Base-by-base conservation (phyloP, 1,139 yeast species). In the Suhomyces bokatorum region DNA sequence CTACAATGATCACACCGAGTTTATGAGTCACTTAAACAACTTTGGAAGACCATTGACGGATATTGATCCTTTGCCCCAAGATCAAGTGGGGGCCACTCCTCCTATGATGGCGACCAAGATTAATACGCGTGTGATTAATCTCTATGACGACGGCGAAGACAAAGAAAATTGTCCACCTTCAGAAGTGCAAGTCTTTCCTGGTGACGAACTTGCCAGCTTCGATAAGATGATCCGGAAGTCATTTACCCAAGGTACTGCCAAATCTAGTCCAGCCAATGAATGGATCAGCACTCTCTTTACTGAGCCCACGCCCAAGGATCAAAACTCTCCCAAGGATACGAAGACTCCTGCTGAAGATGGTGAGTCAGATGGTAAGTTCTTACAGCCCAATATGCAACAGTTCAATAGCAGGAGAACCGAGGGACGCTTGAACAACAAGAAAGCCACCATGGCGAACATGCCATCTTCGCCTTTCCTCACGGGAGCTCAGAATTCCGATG, bases 1-100 rank as follows among this genome's bases (percentile, higher is more conserved):
- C 37, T 67, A 67, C 49, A 66, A 63, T 48, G 80, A 73, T 36
- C 55, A 75, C 33, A 70, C 72, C 49, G 81, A 76, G 37, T 69
- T 77, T 56, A 67, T 75, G 59, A 71, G 71, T 50, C 81, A 77
- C 54, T 56, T 77, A 43, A 77, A 75, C 47, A 63, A 67, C 33
- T 74, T 69, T 47, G 79, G 80, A 20, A 81, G 80, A 0, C 83
- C 83, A 8, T 62, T 77, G 49, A 78, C 83, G 3, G 83, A 78
- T 52, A 76, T 78, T 31, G 83, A 78, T 57, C 78, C 78, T 3
- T 59, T 73, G 39, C 77, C 77, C 3, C 67, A 64, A 41, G 72
- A 69, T 32, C 53, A 52, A 14, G 63, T 56, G 41, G 62, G 60
- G 2, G 61, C 63, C 4, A 73, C 78, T 0, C 78, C 78, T 6